Evolutionary conservation across 257 asterid species (phyloP).

Genomic region (Capsicum baccatum): DNA sequence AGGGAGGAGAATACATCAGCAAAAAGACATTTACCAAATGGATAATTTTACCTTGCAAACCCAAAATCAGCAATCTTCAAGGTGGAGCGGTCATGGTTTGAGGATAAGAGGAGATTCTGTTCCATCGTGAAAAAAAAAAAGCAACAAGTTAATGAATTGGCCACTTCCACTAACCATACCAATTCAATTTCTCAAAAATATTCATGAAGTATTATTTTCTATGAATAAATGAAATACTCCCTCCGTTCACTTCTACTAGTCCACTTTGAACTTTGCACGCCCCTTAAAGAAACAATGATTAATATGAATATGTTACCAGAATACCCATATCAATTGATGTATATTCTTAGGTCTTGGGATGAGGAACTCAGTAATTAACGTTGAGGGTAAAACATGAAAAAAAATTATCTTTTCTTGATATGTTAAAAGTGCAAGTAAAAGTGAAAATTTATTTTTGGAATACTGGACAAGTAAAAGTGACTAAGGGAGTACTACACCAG

Average conservation of each 20-base stretch:
- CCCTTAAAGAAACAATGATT: too few species aligned
- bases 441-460: too few species aligned
- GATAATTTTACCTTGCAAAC: conserved; percentile 71
- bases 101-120: conserved; percentile 60
- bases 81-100: conserved; percentile 47
- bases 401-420: too few species aligned
- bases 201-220: background rate
- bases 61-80: conserved; percentile 66
- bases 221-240: background rate
- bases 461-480: too few species aligned
- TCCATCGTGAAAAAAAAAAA: conserved; percentile 10
- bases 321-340: too few species aligned
- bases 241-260: too few species aligned
- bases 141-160: conserved; percentile 11
- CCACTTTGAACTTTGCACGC: too few species aligned
- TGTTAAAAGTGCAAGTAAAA: too few species aligned
- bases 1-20: conserved; percentile 7
- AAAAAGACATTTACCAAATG: background rate
- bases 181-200: background rate
- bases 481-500: background rate
- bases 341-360: too few species aligned
- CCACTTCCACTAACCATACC: background rate
- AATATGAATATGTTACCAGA: too few species aligned
- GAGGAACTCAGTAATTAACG: too few species aligned
- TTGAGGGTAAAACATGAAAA: too few species aligned